Evolutionary conservation across 1,139 yeast genomes (phyloP), one percentile per base, ranked within the genome.

Genomic region (Pichia sorboxylosa): DNA sequence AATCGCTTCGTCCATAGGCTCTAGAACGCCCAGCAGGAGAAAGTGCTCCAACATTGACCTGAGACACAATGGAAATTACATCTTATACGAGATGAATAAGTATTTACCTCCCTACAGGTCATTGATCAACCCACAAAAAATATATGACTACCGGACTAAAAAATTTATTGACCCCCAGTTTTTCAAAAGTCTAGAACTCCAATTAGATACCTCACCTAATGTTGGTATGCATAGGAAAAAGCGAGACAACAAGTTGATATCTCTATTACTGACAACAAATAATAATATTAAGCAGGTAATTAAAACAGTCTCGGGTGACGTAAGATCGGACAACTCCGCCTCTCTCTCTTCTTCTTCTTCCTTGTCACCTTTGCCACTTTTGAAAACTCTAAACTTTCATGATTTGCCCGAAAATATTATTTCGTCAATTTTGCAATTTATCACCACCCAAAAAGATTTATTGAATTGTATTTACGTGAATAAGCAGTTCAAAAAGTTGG

Each of bases 381-480:
- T n/a, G n/a, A n/a, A n/a, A n/a, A n/a, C n/a, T n/a, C n/a, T n/a
- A n/a, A 30, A 34, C 24, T 33, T 49, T 11, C 28, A 40, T 22
- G 50, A 48, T 24, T 35, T 60, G 5, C 62, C 64, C 1, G 34
- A 42, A 14, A 61, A 58, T 30, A 38, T 60, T 4, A 41, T 9
- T 27, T 44, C 6, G 42, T 58, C 4, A 35, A 58, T 16, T 24
- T 27, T 4, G 29, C 38, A 16, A 41, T 28, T 11, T 35, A 47
- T 17, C 62, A 63, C 29, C n/a, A n/a, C n/a, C n/a, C 51, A 52
- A 21, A 45, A 36, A 14, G 41, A 59, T 3, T 39, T 57, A 20
- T 54, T 64, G 1, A 47, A 47, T 25, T 66, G 77, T 41, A 51
- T 77, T 24, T 66, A 64, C 38, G 72, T 74, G 6, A 63, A 64